phyloP scores from a whole-genome alignment of 805 yeast species.

The Candida oleophila region DNA sequence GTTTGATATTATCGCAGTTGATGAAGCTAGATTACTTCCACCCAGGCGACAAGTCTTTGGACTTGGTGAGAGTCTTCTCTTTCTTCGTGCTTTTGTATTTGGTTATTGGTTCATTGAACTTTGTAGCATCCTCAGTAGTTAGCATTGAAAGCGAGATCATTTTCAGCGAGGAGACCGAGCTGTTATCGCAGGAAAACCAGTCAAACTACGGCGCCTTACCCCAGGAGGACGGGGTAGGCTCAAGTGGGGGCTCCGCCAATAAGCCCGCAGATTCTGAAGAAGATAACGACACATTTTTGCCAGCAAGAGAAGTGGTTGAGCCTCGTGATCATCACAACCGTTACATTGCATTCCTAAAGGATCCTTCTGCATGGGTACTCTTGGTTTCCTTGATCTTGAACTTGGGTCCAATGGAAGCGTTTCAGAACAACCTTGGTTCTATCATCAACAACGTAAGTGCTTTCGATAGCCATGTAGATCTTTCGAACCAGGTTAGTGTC shows the following conservation, averaged over 20 bases:
- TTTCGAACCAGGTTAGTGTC: conserved; percentile 53
- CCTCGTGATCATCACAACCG: conserved; percentile 37
- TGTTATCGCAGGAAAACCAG: conserved; percentile 16
- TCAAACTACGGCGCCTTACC: background rate
- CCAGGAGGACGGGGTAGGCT: background rate
- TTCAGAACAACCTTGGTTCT: conserved; percentile 79
- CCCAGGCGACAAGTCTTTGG: conserved; percentile 25
- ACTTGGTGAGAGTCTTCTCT: conserved; percentile 52
- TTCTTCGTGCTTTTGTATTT: conserved; percentile 55
- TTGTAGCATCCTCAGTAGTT: conserved; percentile 64
- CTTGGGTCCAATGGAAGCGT: conserved; percentile 84
- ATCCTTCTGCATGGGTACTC: conserved; percentile 63
- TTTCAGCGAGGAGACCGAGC: conserved; percentile 17
- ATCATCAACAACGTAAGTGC: conserved; percentile 44
- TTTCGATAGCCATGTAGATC: conserved; percentile 11
- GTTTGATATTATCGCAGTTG: conserved; percentile 70
- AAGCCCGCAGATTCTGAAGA: conserved; percentile 9
- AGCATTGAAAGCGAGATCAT: conserved; percentile 51
- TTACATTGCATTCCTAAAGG: conserved; percentile 42
- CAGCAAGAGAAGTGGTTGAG: conserved; percentile 29
- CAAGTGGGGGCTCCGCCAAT: background rate
- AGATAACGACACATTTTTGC: conserved; percentile 23
- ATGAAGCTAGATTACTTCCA: conserved; percentile 43
- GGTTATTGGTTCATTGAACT: conserved; percentile 56
- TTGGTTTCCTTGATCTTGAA: conserved; percentile 61